These are phyloP conservation scores for Suillus fuscotomentosus DNA, from an alignment of 768 basidiomycete genomes.

Conservation along the genomic window DNA sequence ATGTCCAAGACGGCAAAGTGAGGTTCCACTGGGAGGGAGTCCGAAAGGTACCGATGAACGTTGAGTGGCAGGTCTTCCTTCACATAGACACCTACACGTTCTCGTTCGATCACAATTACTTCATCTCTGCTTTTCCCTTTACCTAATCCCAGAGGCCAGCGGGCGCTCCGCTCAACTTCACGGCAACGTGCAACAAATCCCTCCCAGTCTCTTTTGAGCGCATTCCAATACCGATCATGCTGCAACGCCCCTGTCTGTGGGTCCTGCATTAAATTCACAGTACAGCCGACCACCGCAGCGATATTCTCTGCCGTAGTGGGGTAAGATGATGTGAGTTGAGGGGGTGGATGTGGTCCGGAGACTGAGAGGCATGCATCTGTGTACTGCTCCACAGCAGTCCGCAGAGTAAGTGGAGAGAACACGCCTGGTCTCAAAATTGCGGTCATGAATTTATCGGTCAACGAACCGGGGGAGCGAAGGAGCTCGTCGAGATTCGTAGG, in stretches of 20 bases:
- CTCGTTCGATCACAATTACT: constrained; percentile 71
- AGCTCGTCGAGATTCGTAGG: constrained; percentile 88
- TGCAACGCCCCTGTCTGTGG: constrained; percentile 78
- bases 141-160: constrained; percentile 75
- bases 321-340: constrained; percentile 62
- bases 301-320: constrained; percentile 71
- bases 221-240: constrained; percentile 78
- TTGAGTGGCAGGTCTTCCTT: constrained; percentile 67
- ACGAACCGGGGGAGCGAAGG: constrained; percentile 65
- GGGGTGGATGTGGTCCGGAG: constrained; percentile 50
- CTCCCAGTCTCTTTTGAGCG: constrained; percentile 92
- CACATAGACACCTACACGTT: constrained; percentile 65
- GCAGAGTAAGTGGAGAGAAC: constrained; percentile 81
- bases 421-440: constrained; percentile 85
- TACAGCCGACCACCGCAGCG: constrained; percentile 82
- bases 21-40: constrained; percentile 43
- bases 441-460: constrained; percentile 77
- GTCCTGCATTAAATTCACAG: constrained; percentile 70
- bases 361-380: constrained; percentile 66
- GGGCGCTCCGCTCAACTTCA: constrained; percentile 83
- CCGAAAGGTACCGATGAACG: constrained; percentile 49
- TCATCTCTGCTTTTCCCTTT: constrained; percentile 38
- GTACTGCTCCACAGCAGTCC: constrained; percentile 82
- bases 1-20: constrained; percentile 59
- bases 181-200: constrained; percentile 90